phyloP scores from a whole-genome alignment of 768 basidiomycete genomes.

The Lactifluus echinatus region DNA sequence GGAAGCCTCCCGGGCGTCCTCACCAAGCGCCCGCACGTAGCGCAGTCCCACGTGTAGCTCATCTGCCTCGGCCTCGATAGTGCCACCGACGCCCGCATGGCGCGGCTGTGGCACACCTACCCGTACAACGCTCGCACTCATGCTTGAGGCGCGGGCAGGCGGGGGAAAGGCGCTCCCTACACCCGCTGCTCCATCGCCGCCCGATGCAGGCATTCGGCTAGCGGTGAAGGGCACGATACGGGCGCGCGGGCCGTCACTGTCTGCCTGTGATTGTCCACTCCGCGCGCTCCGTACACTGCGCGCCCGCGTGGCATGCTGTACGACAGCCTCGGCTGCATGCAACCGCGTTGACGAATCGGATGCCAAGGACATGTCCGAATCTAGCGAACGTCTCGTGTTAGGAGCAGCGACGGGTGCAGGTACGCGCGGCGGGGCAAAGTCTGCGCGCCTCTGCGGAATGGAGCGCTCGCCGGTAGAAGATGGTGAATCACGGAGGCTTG shows the following conservation, averaged over 20 bases:
- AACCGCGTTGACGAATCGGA: constrained; percentile 27
- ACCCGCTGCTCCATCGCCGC: constrained; percentile 18
- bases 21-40: constrained; percentile 63
- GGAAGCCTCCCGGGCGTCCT: constrained; percentile 35
- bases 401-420: constrained; percentile 21
- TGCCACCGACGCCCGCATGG: constrained; percentile 3
- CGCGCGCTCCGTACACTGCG: constrained; percentile 43
- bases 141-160: constrained; percentile 42
- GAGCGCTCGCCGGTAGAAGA: constrained; percentile 58
- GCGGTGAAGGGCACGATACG: constrained; percentile 68
- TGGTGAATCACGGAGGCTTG: constrained; percentile 45
- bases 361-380: constrained; percentile 26
- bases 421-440: constrained; percentile 53
- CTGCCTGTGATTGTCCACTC: constrained; percentile 31
- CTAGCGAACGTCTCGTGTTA: constrained; percentile 16
- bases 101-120: constrained; percentile 1
- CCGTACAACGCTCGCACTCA: constrained; percentile 52
- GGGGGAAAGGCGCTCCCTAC: constrained; percentile 18
- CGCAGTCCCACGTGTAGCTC: constrained; percentile 62
- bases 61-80: constrained; percentile 45
- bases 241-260: constrained; percentile 35
- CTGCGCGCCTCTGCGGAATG: constrained; percentile 56
- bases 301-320: constrained; percentile 43
- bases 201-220: constrained; percentile 55
- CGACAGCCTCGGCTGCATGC: constrained; percentile 38